Evolutionary conservation across 257 asterid genomes (phyloP).

Genomic region (Solanum peruvianum): DNA sequence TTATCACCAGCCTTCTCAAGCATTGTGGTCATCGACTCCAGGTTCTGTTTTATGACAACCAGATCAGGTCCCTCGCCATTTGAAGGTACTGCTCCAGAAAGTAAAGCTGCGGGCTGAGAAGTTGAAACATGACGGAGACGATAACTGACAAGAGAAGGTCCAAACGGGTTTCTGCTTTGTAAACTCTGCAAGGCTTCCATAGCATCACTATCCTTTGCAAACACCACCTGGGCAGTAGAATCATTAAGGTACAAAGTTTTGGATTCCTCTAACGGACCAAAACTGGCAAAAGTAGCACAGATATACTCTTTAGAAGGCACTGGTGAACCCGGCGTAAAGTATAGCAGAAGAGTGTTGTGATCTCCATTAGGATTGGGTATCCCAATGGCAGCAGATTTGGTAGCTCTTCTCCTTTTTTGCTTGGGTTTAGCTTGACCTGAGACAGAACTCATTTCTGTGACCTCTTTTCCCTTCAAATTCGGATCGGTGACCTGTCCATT

Average conservation of each 20-base stretch:
- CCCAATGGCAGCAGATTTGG: neutral
- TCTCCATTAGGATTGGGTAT: conserved; percentile 3
- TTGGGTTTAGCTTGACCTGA: conserved; percentile 13
- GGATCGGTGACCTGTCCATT: conserved; percentile 28
- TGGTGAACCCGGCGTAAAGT: conserved; percentile 25
- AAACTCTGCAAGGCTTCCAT: conserved; percentile 42
- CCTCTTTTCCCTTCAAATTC: conserved; percentile 8
- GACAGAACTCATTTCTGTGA: conserved; percentile 10
- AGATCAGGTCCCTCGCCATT: conserved; percentile 27
- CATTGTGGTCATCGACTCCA: conserved; percentile 62
- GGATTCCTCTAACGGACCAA: conserved; percentile 46
- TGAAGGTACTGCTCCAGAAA: neutral
- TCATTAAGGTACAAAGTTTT: conserved; percentile 19
- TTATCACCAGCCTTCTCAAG: conserved; percentile 59
- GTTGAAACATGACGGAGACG: conserved; percentile 19
- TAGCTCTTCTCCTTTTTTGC: conserved; percentile 16
- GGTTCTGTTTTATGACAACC: conserved; percentile 41
- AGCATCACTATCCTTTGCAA: conserved; percentile 45
- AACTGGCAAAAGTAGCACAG: conserved; percentile 32
- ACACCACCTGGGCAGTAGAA: conserved; percentile 26
- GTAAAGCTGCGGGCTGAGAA: conserved; percentile 4
- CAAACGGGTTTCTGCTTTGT: conserved; percentile 43
- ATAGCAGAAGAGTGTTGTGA: conserved; percentile 15
- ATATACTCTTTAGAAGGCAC: conserved; percentile 38
- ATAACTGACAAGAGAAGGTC: conserved; percentile 37